phyloP scores from a whole-genome alignment of 352 stramenopile species.

The Globisporangium ultimum region DNA sequence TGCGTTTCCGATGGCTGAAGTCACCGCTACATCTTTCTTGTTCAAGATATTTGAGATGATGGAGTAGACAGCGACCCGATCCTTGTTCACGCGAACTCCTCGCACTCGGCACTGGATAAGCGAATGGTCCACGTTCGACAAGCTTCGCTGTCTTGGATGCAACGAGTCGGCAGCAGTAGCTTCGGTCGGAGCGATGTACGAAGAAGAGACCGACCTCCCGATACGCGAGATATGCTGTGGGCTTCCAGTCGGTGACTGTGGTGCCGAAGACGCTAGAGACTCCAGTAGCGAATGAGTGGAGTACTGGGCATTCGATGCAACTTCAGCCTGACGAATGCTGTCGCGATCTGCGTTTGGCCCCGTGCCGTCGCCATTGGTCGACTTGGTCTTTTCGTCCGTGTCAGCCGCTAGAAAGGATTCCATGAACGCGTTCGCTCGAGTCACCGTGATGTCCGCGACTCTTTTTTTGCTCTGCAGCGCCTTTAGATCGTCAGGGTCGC shows the following conservation, averaged over 20 bases:
- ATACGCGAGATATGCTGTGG: conserved; percentile 9
- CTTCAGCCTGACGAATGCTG: conserved; percentile 2
- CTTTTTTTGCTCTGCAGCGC: conserved; percentile 17
- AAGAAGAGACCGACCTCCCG: conserved; percentile 9
- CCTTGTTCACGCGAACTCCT: conserved; percentile 46
- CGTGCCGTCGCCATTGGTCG: not conserved
- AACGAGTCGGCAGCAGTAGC: not conserved
- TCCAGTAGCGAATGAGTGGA: not conserved
- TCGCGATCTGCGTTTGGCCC: not conserved
- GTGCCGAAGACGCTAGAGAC: not conserved
- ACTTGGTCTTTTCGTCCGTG: not conserved
- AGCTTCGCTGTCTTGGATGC: not conserved
- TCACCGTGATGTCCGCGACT: not conserved
- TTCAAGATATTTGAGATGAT: conserved; percentile 41
- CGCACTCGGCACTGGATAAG: conserved; percentile 48
- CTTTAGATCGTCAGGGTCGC: conserved; percentile 17
- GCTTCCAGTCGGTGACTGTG: conserved; percentile 1
- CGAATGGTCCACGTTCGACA: conserved; percentile 1
- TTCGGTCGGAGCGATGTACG: not conserved
- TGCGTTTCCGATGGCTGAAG: conserved; percentile 3
- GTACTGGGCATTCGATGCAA: not conserved
- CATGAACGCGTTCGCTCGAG: conserved; percentile 4
- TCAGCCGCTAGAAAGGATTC: not conserved
- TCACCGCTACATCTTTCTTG: conserved; percentile 2
- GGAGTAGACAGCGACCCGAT: conserved; percentile 54